Base-by-base conservation (phyloP, 2,329 filamentous ascomycete species). In the Stemphylium vesicarium region DNA sequence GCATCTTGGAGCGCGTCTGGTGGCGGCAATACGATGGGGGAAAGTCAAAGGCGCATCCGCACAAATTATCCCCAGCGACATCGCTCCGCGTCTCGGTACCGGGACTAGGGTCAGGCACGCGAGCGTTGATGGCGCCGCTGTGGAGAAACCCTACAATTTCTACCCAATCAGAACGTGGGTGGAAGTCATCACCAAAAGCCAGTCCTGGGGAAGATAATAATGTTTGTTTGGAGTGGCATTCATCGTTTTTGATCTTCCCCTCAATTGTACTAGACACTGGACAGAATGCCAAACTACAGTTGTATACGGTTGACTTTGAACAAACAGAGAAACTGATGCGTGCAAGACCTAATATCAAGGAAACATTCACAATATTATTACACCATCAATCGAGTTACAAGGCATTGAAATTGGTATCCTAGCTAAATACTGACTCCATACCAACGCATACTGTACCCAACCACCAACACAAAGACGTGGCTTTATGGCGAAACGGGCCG, bases 41-140 rank as follows among this genome's bases (percentile, higher is more conserved):
- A 50, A 46, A 48, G 57, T 62, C 48, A 47, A 47, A 48, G 46
- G 49, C 57, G 57, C 56, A 62, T 35, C 54, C 22, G 44, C 50
- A 58, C 65, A 67, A 72, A 72, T 70, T 65, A 64, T 60, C 58
- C 55, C 48, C 47, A 63, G 67, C 68, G 68, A 72, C 53, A 58
- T 69, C 68, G 68, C 66, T 57, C 55, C 50, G 46, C 44, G 32
- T 15, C 13, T 45, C 41, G 40, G 44, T 44, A 48, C 32, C 37
- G 24, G 36, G 29, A 31, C 41, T 51, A 32, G 40, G 46, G 47
- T 38, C 41, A 26, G 47, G 53, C 58, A 59, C 63, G 20, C 20
- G 20, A 20, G 20, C 20, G 20, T 20, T 20, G 20, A 36, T 29
- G 32, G 24, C 33, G 32, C 18, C 32, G 4, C 26, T 29, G 40